A percentile compares a stretch with the other conserved stretches of the same genome.
Conservation (phyloP, 1,284 basidiomycete species). For the Apiotrichum sp. region DNA sequence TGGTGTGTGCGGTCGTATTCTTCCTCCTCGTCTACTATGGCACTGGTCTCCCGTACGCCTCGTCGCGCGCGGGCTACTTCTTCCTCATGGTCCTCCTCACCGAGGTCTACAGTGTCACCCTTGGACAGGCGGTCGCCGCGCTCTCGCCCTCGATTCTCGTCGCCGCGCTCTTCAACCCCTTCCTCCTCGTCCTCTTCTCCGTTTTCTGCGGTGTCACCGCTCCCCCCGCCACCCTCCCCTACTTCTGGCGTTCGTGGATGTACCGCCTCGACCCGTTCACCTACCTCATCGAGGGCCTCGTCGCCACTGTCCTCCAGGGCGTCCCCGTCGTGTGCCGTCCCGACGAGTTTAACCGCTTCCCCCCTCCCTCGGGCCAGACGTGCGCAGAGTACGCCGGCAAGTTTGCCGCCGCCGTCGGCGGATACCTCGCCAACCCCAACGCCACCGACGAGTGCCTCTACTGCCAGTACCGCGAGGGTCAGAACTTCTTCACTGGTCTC, state of each 20-base stretch:
- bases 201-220: conserved; percentile 78
- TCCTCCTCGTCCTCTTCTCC: conserved; percentile 61
- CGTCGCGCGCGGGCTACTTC: conserved; percentile 34
- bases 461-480: conserved; percentile 39
- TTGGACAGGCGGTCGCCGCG: conserved; percentile 66
- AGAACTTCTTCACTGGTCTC: conserved; percentile 44
- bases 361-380: conserved; percentile 62
- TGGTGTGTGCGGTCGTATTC: conserved; percentile 66
- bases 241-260: conserved; percentile 65
- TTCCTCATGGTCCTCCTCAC: conserved; percentile 65
- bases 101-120: conserved; percentile 67
- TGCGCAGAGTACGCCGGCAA: conserved; percentile 64
- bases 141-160: conserved; percentile 59
- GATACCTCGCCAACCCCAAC: conserved; percentile 75
- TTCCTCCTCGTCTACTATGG: conserved; percentile 55
- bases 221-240: conserved; percentile 54
- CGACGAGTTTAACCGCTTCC: conserved; percentile 64
- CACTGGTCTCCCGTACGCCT: conserved; percentile 33
- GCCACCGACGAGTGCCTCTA: conserved; percentile 43
- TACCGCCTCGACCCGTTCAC: conserved; percentile 54
- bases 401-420: conserved; percentile 61
- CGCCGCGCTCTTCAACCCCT: conserved; percentile 74
- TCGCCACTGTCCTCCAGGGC: conserved; percentile 73
- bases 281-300: conserved; percentile 60
- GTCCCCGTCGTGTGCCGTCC: conserved; percentile 60